These are phyloP conservation scores for Cyberlindnera galapagoensis DNA, from an alignment of 805 yeast genomes.

Conservation along the genomic window DNA sequence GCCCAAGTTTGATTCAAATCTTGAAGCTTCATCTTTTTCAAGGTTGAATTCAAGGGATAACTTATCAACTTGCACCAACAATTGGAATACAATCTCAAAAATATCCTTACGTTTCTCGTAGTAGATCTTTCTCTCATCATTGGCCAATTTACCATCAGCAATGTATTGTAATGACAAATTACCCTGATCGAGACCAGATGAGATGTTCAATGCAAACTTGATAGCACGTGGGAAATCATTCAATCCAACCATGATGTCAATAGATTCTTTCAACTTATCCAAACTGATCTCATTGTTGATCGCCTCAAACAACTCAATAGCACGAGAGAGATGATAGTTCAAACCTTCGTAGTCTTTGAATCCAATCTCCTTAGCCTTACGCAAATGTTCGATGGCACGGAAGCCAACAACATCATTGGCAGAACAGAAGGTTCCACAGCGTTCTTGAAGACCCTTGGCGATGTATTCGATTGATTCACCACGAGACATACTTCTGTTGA, in stretches of 20 bases:
- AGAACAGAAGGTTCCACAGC: constrained; percentile 93
- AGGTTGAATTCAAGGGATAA: constrained; percentile 39
- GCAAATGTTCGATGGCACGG: constrained; percentile 87
- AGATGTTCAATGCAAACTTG: constrained; percentile 71
- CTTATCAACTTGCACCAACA: constrained; percentile 66
- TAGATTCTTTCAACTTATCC: constrained; percentile 78
- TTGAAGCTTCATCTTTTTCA: constrained; percentile 8
- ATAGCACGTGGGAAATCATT: constrained; percentile 83
- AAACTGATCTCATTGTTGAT: constrained; percentile 72
- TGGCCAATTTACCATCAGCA: constrained; percentile 41
- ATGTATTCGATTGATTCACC: constrained; percentile 93
- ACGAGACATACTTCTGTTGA: constrained; percentile 78
- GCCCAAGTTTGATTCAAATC: constrained; percentile 9
- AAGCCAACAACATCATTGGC: constrained; percentile 89
- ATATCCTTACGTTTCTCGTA: constrained; percentile 50
- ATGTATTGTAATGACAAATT: constrained; percentile 53
- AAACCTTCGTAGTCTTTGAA: constrained; percentile 64
- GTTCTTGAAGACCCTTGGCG: constrained; percentile 80
- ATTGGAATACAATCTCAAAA: constrained; percentile 69
- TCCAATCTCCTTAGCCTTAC: constrained; percentile 76
- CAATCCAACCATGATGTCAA: constrained; percentile 68
- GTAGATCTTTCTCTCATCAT: constrained; percentile 44
- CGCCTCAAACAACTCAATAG: constrained; percentile 70
- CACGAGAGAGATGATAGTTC: constrained; percentile 59
- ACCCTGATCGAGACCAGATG: constrained; percentile 58